These are phyloP conservation scores for Rhizopogon vesiculosus DNA, from an alignment of 768 basidiomycete genomes.

Conservation along the genomic window DNA sequence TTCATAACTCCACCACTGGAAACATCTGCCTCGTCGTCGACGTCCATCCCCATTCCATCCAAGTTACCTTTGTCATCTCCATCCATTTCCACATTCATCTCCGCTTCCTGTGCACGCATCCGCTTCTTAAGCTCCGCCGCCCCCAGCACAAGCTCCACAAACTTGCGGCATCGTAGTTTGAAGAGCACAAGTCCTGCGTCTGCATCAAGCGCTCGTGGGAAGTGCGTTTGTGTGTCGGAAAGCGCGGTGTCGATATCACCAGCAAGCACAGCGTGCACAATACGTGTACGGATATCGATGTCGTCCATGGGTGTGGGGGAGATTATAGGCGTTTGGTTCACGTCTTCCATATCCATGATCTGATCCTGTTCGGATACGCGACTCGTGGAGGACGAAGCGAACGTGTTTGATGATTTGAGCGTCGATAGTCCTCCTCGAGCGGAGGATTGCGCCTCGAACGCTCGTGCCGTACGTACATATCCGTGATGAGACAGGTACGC, in stretches of 20 bases:
- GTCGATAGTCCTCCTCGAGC: slow-evolving; percentile 15
- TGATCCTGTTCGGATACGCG: slow-evolving; percentile 29
- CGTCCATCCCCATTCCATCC: slow-evolving; percentile 57
- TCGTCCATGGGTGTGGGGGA: slow-evolving; percentile 37
- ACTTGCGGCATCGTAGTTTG: slow-evolving; percentile 79
- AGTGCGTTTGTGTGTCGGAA: slow-evolving; percentile 45
- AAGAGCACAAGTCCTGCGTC: slow-evolving; percentile 73
- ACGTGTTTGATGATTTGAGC: not conserved
- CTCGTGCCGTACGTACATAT: slow-evolving; percentile 64
- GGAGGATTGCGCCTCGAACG: slow-evolving; percentile 53
- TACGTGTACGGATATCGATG: slow-evolving; percentile 63
- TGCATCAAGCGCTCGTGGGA: slow-evolving; percentile 60
- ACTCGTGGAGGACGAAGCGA: slow-evolving; percentile 8
- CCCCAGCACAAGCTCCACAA: slow-evolving; percentile 76
- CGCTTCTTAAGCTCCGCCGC: slow-evolving; percentile 66
- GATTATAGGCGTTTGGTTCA: slow-evolving; percentile 9
- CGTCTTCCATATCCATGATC: slow-evolving; percentile 43
- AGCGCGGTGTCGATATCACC: slow-evolving; percentile 75
- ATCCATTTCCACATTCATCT: slow-evolving; percentile 25
- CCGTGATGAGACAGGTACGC: slow-evolving; percentile 85
- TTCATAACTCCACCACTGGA: slow-evolving; percentile 7
- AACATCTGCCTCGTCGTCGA: slow-evolving; percentile 32
- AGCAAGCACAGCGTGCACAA: slow-evolving; percentile 60
- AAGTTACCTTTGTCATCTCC: slow-evolving; percentile 34
- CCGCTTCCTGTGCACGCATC: slow-evolving; percentile 40